Evolutionary conservation across 2,329 filamentous ascomycete genomes (phyloP), one percentile per base, ranked within the genome.

Genomic region (Pseudopyricularia cyperi): DNA sequence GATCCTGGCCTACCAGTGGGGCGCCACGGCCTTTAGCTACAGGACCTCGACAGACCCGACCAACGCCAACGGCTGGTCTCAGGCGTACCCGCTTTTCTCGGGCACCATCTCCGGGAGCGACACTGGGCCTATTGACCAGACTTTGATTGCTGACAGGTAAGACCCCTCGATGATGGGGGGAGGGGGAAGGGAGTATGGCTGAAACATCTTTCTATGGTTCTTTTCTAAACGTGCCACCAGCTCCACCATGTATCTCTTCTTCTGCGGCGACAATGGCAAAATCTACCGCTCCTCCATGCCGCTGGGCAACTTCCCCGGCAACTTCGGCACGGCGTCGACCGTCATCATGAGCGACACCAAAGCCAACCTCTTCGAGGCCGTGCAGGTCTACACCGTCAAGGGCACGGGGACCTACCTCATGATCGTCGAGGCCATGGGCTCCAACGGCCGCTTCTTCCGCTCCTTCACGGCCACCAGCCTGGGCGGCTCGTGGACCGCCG

Each of bases 1-100:
- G 81, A 66, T 83, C n/a, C 70, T 84, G 0, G 76, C 78, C n/a
- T 76, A 82, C 59, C 79, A 85, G 62, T 83, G 79, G 79, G 79
- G 79, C 1, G 59, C 75, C 0, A 75, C 71, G 0, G 57, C 79
- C 0, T 85, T 84, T 67, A 72, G 72, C 2, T 84, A 83, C 69
- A 64, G 65, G 49, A 84, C 80, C 2, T 76, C 79, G 0, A 74
- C 55, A 49, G 71, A 84, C 58, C 79, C 80, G 0, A 72, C 73
- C 55, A 72, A 80, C 54, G 62, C 69, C 1, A 80, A 79, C 59
- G 69, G 75, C 37, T 85, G 81, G 80, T 74, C 72, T 1, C 55
- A 67, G 0, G 62, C 68, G 7, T 68, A 80, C 62, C 58, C 77
- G 4, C 74, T 84, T 46, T 83, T 80, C 66, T 65, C 71, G 0